phyloP scores from a whole-genome alignment of 208 protist genomes.

The Strigomonas culicis region DNA sequence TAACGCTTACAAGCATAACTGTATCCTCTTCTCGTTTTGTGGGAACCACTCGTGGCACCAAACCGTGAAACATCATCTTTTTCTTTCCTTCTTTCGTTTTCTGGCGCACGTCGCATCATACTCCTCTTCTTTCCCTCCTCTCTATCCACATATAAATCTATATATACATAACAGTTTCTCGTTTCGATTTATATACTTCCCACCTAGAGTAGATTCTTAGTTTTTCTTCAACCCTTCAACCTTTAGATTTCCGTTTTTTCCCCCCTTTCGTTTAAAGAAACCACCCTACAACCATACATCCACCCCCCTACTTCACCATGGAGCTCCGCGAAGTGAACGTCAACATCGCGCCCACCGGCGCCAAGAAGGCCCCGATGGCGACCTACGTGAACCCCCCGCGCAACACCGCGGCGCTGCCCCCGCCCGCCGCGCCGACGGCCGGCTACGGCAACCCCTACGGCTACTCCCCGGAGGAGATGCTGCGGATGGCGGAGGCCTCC shows the following conservation, averaged over 20 bases:
- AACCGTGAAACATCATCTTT: too few species aligned
- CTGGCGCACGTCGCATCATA: background rate
- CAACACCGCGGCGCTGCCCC: constrained; percentile 17
- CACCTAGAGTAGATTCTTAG: constrained; percentile 12
- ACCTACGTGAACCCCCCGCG: constrained; percentile 66
- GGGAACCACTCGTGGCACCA: too few species aligned
- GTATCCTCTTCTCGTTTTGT: too few species aligned
- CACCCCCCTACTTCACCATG: constrained; percentile 17
- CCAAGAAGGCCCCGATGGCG: constrained; percentile 19
- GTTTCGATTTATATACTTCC: constrained; percentile 1
- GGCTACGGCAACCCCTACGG: constrained; percentile 13
- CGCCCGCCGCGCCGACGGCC: background rate
- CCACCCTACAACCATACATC: background rate
- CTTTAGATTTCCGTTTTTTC: constrained; percentile 11
- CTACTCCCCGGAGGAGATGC: constrained; percentile 22
- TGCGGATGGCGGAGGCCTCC: constrained; percentile 19
- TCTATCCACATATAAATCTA: background rate
- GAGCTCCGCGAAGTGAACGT: constrained; percentile 40
- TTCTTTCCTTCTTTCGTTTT: constrained; percentile 13
- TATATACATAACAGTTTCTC: constrained; percentile 13
- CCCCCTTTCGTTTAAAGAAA: background rate
- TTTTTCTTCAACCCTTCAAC: background rate
- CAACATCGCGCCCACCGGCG: constrained; percentile 18
- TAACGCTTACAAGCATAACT: too few species aligned
- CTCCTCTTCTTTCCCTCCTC: constrained; percentile 2